Evolutionary conservation across 495 filamentous ascomycete species (phyloP), one percentile per base, ranked within the genome.

Genomic region (Hapsidospora chrysogenum): DNA sequence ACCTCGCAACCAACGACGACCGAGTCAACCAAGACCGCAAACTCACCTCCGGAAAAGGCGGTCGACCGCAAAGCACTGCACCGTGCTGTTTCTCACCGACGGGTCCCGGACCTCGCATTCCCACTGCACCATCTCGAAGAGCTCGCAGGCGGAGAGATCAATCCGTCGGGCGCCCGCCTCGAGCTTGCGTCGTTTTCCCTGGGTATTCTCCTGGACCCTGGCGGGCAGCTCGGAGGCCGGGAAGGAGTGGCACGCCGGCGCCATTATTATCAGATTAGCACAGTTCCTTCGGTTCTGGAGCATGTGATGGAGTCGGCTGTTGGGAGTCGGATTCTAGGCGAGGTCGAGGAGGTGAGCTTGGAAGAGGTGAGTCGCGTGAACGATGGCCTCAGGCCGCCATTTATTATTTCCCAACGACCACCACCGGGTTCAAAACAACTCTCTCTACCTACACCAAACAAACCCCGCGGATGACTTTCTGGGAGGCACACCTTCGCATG

Each of bases 101-200:
- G 73, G 60, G 2, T 63, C 63, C 37, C 68, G 58, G 36, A 81
- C 60, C 42, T 75, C 60, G 52, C 85, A 92, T 3, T 73, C 70
- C 55, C 89, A 92, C 56, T 94, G 85, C 41, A 82, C 53, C 63
- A 94, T 63, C 54, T 81, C 75, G 36, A 80, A 51, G 20, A 92
- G 61, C 49, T 77, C 66, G 57, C 85, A 92, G 30, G 71, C 57
- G 33, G 67, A 58, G 11, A 92, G 57, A 32, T 81, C 64, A 18
- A 36, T 36, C 21, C n/a, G 22, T 19, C 33, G 20, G 25, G 50
- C 44, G 6, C 44, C 37, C 33, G 54, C 64, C 22, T 45, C 53
- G 15, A 54, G 52, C 48, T 80, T 73, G 35, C 68, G 65, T 38
- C 42, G 36, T 36, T 57, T 64, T 4, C 66, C 62, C 33, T 60